Evolutionary conservation across 495 filamentous ascomycete genomes (phyloP), one percentile per base, ranked within the genome.

Genomic region (Usnea hakonensis): DNA sequence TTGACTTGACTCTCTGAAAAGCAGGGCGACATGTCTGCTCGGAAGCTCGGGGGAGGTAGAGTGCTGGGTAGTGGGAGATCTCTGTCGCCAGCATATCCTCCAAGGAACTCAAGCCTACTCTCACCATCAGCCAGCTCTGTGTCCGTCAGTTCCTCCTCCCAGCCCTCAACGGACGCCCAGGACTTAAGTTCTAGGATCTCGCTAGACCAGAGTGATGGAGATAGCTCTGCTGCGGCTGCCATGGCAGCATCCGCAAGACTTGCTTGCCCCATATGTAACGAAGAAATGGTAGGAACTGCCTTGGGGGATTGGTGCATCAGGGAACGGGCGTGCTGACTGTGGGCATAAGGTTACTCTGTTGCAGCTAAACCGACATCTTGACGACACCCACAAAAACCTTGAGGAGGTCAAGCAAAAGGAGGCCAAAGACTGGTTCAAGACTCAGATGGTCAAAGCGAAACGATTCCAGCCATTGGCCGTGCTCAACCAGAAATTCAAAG

Each of bases 341-440:
- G 8, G 8, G 13, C 7, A n/a, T 5, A 64, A 92, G 90, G 78
- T 97, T 67, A 98, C 94, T 21, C 76, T 97, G 9, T 74, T 98
- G 17, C 94, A 98, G 72, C 76, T 98, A 26, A 97, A 98, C 71
- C 85, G 89, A 70, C 94, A 98, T 74, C 87, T 98, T 66, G 94
- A 98, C 75, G 95, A 97, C 69, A 79, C 82, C 43, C 94, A 98
- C 75, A 88, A 91, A 64, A 90, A 97, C 65, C 81, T 97, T n/a
- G 91, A 95, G 73, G 90, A 90, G 61, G 83, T 89, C 57, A 89
- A 90, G 68, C 95, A 97, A 70, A 93, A 96, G 74, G 91, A 98
- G 75, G 93, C 97, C 64, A 95, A 95, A 76, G 93, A 89, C 58
- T 98, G 94, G 94, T 97, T 98, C 78, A 87, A 94, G 74, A 87